A percentile compares a stretch with the other conserved stretches of the same genome.
Conservation (phyloP, 306 rosid genomes). For the Abrus pulchellus region DNA sequence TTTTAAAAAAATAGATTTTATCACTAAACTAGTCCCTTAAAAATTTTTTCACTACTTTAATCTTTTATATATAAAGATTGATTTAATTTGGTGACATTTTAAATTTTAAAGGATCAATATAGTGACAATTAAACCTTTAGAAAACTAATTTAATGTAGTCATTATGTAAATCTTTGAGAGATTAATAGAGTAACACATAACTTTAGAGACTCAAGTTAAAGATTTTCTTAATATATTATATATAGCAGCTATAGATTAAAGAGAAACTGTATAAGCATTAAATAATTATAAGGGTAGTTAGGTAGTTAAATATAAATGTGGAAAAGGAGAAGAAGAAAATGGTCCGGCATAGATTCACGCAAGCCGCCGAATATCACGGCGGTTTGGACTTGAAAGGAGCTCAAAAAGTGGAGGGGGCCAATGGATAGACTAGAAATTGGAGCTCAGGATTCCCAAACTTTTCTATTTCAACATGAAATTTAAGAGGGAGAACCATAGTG, state of each 20-base stretch:
- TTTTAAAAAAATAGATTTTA: no score
- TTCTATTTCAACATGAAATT: neutral
- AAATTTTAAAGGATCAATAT: no score
- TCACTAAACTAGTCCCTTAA: no score
- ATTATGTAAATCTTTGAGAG: no score
- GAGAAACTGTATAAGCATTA: neutral
- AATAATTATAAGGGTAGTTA: constrained; percentile 44
- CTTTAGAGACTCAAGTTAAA: no score
- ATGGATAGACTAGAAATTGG: neutral
- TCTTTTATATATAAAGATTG: no score
- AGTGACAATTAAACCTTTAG: no score
- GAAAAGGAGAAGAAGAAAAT: constrained; percentile 2
- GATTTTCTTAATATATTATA: no score
- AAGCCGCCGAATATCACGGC: constrained; percentile 72
- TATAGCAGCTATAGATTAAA: neutral
- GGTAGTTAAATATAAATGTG: constrained; percentile 53
- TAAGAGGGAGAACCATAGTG: neutral
- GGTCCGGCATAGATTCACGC: constrained; percentile 55
- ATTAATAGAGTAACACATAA: no score
- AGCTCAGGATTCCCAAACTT: constrained; percentile 50
- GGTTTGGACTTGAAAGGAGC: constrained; percentile 52
- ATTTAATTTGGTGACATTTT: no score
- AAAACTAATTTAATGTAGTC: no score
- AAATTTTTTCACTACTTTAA: no score
- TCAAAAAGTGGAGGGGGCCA: constrained; percentile 28